Conservation (phyloP, 2,329 filamentous ascomycete species). For the Plenodomus lindquistii region DNA sequence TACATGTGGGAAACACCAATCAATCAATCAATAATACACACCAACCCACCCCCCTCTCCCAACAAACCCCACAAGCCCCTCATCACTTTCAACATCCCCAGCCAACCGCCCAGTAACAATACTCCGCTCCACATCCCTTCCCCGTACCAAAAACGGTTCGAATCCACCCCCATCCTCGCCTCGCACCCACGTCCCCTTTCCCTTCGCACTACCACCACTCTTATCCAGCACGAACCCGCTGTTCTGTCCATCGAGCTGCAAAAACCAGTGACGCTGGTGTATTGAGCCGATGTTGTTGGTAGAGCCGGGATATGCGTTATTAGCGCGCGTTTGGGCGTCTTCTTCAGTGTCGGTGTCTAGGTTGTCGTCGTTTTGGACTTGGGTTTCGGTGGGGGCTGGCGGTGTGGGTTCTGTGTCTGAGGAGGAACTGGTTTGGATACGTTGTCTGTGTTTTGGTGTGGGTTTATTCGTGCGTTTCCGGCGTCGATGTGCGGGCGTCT, state of each 20-base stretch:
- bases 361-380: conserved; percentile 3
- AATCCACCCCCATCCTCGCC: conserved; percentile 47
- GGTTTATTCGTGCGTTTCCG: conserved; percentile 10
- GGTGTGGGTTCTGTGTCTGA: conserved; percentile 10
- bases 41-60: conserved; percentile 66
- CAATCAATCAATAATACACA: conserved; percentile 44
- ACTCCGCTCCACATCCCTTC: conserved; percentile 65
- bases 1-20: too few relatives aligned
- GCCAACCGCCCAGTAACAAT: conserved; percentile 66
- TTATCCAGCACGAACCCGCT: conserved; percentile 59
- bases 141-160: conserved; percentile 64
- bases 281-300: conserved; percentile 68
- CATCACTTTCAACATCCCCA: conserved; percentile 63
- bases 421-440: conserved; percentile 1
- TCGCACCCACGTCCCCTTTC: conserved; percentile 12
- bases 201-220: too few relatives aligned
- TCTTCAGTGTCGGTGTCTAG: conserved; percentile 50
- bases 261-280: conserved; percentile 69
- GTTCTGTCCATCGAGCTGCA: conserved; percentile 63
- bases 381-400: not conserved
- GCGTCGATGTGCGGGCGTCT: conserved; percentile 22
- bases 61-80: conserved; percentile 61
- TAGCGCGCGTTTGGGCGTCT: conserved; percentile 53
- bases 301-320: conserved; percentile 70
- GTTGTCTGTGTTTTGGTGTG: not conserved